These are phyloP conservation scores for Brachypodium distachyon DNA, from an alignment of 202 grass and related monocot genomes.

Conservation along the genomic window DNA sequence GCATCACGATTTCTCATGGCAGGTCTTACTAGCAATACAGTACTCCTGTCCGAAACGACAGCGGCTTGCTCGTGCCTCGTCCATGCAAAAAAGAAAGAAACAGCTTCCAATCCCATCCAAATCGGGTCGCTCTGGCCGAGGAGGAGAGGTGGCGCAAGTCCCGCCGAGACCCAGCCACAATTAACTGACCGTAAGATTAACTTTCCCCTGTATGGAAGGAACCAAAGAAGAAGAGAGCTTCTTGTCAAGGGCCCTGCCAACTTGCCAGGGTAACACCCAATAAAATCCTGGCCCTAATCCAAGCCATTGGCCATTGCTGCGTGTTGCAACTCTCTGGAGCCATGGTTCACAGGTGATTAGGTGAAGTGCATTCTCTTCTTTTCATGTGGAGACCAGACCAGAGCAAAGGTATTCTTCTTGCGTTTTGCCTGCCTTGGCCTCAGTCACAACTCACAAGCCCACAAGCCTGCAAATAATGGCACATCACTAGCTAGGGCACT, in stretches of 20 bases:
- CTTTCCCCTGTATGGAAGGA: neutral
- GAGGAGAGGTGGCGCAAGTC: constrained; percentile 23
- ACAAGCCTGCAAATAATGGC: neutral
- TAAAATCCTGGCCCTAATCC: neutral
- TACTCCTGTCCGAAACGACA: neutral
- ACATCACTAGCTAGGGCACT: neutral
- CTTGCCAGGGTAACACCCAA: neutral
- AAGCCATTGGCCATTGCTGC: constrained; percentile 10
- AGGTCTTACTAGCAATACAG: too few species aligned
- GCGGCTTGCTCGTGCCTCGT: neutral
- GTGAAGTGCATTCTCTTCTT: constrained; percentile 23
- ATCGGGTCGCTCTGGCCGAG: constrained; percentile 11
- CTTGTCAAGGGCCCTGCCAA: too few species aligned
- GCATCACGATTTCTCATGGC: neutral
- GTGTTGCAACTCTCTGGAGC: neutral
- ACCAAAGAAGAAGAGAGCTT: neutral
- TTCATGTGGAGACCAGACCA: constrained; percentile 4
- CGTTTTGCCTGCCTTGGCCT: neutral
- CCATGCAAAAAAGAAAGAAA: neutral
- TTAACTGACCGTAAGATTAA: constrained; percentile 2
- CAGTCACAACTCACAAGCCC: too few species aligned
- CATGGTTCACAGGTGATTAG: neutral
- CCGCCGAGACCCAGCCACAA: constrained; percentile 11
- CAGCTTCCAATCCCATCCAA: neutral
- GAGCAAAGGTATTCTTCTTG: neutral